Conservation (phyloP, 2,329 filamentous ascomycete species). For the Berkeleyomyces rouxiae region DNA sequence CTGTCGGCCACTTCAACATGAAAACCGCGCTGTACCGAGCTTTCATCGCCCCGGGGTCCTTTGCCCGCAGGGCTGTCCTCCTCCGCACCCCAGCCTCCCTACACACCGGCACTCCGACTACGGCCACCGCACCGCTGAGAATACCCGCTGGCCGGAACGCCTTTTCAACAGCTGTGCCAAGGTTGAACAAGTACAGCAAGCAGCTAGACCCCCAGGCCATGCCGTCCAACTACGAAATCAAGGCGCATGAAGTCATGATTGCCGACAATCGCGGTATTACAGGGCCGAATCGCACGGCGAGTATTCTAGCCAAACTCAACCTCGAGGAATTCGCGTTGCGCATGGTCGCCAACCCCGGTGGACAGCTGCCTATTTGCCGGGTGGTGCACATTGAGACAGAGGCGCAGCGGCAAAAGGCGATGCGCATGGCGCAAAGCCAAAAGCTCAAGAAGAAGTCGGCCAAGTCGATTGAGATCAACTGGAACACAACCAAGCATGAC, state of each 20-base stretch:
- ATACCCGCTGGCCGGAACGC: background rate
- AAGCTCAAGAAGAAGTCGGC: constrained; percentile 27
- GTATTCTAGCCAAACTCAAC: constrained; percentile 27
- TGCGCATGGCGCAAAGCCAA: constrained; percentile 28
- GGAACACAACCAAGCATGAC: constrained; percentile 67
- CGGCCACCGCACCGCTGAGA: background rate
- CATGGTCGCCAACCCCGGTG: constrained; percentile 25
- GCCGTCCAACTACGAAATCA: constrained; percentile 30
- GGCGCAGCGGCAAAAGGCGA: constrained; percentile 26
- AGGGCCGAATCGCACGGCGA: constrained; percentile 23
- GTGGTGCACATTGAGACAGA: constrained; percentile 43
- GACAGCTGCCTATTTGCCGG: constrained; percentile 41
- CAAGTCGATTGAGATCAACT: constrained; percentile 82
- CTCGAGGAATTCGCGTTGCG: constrained; percentile 24
- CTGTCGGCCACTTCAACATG: constrained; percentile 21
- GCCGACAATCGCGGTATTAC: constrained; percentile 24
- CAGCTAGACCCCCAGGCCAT: constrained; percentile 10
- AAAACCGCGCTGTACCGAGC: constrained; percentile 16
- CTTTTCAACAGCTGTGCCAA: background rate
- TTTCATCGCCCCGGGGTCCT: constrained; percentile 18
- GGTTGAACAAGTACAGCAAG: constrained; percentile 11
- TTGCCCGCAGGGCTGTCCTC: constrained; percentile 30
- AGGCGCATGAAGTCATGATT: constrained; percentile 26
- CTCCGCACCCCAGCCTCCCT: constrained; percentile 22
- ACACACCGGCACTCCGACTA: constrained; percentile 14